Evolutionary conservation across 148 eudicot species (phyloP).

Genomic region (Camellia japonica): DNA sequence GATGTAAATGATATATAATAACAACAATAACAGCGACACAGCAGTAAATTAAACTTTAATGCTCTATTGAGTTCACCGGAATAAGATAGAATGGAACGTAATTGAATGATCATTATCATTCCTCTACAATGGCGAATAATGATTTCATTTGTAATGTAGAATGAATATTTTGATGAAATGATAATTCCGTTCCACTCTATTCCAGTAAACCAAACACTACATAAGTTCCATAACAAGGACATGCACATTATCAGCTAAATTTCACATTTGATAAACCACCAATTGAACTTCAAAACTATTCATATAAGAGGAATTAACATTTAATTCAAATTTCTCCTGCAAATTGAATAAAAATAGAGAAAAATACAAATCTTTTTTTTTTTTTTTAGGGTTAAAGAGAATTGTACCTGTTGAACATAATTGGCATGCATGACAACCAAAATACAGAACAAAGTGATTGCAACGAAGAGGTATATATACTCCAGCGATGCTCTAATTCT

Average conservation of each 20-base stretch:
- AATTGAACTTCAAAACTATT: neutral
- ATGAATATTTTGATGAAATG: too few species aligned
- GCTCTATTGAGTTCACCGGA: too few species aligned
- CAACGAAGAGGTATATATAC: constrained; percentile 65
- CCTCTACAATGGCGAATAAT: too few species aligned
- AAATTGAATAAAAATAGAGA: neutral
- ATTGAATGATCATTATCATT: too few species aligned
- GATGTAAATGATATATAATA: neutral
- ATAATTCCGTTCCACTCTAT: too few species aligned
- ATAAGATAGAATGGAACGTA: too few species aligned
- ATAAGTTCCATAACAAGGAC: neutral
- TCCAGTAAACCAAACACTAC: too few species aligned
- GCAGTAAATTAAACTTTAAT: neutral
- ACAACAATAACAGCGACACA: neutral
- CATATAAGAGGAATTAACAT: neutral
- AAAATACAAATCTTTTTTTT: neutral
- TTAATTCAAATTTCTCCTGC: neutral
- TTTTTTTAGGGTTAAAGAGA: neutral
- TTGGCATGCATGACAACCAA: constrained; percentile 99
- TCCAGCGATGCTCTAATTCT: constrained; percentile 64
- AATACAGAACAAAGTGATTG: constrained; percentile 75
- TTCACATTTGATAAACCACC: neutral
- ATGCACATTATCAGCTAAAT: neutral
- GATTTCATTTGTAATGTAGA: too few species aligned
- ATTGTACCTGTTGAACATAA: constrained; percentile 85